phyloP scores from a whole-genome alignment of 345 rosid genomes.

The Lepidium aucheri region DNA sequence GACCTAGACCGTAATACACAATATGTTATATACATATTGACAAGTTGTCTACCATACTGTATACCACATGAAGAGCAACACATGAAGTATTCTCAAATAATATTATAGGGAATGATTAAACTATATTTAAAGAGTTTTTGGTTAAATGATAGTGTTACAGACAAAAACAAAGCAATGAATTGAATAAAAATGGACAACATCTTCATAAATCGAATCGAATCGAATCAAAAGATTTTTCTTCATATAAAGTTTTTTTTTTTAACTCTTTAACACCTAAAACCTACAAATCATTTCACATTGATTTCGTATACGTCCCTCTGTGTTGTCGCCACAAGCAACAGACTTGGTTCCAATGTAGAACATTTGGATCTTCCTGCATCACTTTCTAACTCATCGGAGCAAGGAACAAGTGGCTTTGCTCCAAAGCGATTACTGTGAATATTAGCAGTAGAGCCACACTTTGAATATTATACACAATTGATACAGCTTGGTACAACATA shows the following conservation, averaged over 20 bases:
- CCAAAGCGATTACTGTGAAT: neutral
- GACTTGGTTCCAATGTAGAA: conserved; percentile 12
- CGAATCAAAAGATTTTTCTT: neutral
- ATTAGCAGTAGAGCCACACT: neutral
- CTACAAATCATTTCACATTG: conserved; percentile 11
- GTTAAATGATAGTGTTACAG: conserved; percentile 8
- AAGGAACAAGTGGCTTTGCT: conserved; percentile 4
- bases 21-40: too few species aligned
- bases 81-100: neutral
- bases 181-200: conserved; percentile 17
- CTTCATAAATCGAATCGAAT: neutral
- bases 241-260: neutral
- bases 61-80: too few species aligned
- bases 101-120: neutral
- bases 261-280: conserved; percentile 15
- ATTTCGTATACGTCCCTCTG: conserved; percentile 8
- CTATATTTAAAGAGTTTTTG: neutral
- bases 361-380: conserved; percentile 4
- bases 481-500: neutral
- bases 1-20: too few species aligned
- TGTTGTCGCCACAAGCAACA: conserved; percentile 10
- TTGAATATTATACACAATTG: neutral
- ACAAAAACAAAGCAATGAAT: conserved; percentile 25
- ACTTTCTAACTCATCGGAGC: conserved; percentile 4
- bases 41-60: too few species aligned